A percentile compares a stretch with the other conserved stretches of the same genome.
phyloP scores from a whole-genome alignment of 768 basidiomycete genomes.

The Kwoniella dejecticola region DNA sequence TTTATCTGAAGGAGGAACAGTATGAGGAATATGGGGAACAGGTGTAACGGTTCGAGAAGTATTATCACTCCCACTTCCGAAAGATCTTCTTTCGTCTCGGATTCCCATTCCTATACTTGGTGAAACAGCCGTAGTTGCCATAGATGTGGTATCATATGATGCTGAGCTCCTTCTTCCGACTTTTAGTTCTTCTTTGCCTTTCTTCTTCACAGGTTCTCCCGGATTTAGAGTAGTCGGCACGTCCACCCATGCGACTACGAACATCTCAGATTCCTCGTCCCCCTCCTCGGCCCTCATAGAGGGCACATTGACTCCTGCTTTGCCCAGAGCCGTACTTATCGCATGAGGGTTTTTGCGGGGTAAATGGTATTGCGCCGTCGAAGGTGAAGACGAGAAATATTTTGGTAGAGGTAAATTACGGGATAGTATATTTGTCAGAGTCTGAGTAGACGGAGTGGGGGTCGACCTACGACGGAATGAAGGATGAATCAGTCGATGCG shows the following conservation, averaged over 20 bases:
- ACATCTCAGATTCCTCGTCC: slow-evolving; percentile 45
- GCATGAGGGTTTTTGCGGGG: slow-evolving; percentile 52
- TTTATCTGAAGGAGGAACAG: background rate
- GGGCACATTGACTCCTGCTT: slow-evolving; percentile 35
- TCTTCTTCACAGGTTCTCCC: slow-evolving; percentile 3
- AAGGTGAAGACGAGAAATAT: slow-evolving; percentile 53
- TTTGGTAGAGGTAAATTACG: slow-evolving; percentile 54
- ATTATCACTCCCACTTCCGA: slow-evolving; percentile 31
- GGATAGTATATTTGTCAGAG: slow-evolving; percentile 39
- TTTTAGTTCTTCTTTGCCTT: background rate
- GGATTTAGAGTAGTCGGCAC: slow-evolving; percentile 5
- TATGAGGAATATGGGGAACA: background rate
- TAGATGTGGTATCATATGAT: too few species aligned
- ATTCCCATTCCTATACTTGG: slow-evolving; percentile 27
- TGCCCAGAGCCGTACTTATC: slow-evolving; percentile 32
- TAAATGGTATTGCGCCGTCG: slow-evolving; percentile 50
- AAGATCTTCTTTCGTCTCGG: slow-evolving; percentile 39
- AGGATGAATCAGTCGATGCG: background rate
- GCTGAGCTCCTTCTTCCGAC: background rate
- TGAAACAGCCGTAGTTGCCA: too few species aligned
- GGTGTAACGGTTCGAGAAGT: slow-evolving; percentile 22
- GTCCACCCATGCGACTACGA: slow-evolving; percentile 51
- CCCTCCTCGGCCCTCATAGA: slow-evolving; percentile 27
- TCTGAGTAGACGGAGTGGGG: slow-evolving; percentile 22
- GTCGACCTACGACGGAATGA: background rate